Conservation (phyloP, 2,329 filamentous ascomycete species). For the Pestalotiopsis sp. region DNA sequence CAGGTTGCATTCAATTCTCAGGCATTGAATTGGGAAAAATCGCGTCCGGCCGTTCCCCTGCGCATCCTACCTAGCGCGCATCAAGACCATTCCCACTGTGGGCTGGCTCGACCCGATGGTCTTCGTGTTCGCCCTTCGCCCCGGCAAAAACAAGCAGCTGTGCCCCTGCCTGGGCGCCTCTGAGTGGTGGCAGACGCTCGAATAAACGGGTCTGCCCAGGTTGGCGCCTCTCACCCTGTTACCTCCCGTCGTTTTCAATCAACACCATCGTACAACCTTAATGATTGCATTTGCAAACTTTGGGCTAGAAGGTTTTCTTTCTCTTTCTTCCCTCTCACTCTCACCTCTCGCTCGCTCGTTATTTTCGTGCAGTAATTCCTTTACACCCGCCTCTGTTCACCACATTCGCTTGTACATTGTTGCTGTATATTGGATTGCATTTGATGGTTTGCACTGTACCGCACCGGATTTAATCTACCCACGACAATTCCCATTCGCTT, state of each 20-base stretch:
- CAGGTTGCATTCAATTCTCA: neutral
- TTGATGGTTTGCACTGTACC: neutral
- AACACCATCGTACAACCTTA: neutral
- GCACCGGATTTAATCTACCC: neutral
- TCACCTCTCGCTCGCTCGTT: slow-evolving; percentile 10
- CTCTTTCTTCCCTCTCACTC: slow-evolving; percentile 3
- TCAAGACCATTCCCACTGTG: slow-evolving; percentile 11
- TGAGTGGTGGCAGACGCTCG: slow-evolving; percentile 1
- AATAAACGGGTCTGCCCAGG: slow-evolving; percentile 5
- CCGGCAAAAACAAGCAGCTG: slow-evolving; percentile 6
- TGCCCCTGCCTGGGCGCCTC: slow-evolving; percentile 2
- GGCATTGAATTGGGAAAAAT: neutral
- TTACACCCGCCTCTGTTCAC: neutral
- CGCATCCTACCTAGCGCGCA: neutral
- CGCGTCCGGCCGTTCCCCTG: neutral
- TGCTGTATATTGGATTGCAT: neutral
- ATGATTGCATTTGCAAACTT: slow-evolving; percentile 1
- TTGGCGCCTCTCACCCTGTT: neutral
- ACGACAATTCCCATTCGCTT: neutral
- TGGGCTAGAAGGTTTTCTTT: neutral
- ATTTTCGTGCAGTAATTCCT: neutral
- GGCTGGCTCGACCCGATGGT: slow-evolving; percentile 14
- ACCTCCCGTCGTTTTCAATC: slow-evolving; percentile 6
- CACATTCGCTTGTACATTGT: neutral
- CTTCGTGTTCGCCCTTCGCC: slow-evolving; percentile 15